phyloP scores from a whole-genome alignment of 352 stramenopile genomes.

The Phytophthora pini region DNA sequence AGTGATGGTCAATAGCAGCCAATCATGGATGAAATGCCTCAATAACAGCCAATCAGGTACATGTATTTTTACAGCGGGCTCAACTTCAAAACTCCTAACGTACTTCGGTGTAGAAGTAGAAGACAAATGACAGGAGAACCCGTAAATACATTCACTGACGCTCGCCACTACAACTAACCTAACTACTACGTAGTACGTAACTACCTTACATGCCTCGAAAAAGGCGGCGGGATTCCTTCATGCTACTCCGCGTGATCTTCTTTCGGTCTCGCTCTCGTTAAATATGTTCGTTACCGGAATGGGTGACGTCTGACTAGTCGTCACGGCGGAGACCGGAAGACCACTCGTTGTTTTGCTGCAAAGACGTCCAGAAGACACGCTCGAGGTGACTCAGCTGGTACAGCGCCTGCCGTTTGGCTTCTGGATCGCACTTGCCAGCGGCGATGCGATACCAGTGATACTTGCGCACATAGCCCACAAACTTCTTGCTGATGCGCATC shows the following conservation, averaged over 20 bases:
- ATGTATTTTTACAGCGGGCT: too few relatives aligned
- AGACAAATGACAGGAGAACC: neutral
- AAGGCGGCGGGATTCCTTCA: constrained; percentile 5
- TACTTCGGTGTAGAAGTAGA: neutral
- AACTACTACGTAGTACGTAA: constrained; percentile 19
- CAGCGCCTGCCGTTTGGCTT: constrained; percentile 52
- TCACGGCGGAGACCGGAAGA: constrained; percentile 25
- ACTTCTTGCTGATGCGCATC: constrained; percentile 94
- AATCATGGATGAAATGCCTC: too few relatives aligned
- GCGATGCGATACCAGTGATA: constrained; percentile 88
- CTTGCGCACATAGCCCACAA: constrained; percentile 89
- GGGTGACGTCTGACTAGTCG: constrained; percentile 15
- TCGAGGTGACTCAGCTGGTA: constrained; percentile 54
- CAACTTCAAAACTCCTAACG: neutral
- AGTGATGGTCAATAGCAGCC: too few relatives aligned
- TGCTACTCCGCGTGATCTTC: constrained; percentile 16
- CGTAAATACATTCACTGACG: constrained; percentile 3
- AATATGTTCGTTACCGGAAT: constrained; percentile 28
- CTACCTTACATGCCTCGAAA: constrained; percentile 16
- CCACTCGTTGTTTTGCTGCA: constrained; percentile 70
- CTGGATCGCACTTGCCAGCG: constrained; percentile 61
- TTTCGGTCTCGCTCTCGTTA: constrained; percentile 28
- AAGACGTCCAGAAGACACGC: constrained; percentile 65
- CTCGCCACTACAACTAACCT: constrained; percentile 9
- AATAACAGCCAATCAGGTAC: too few relatives aligned